Evolutionary conservation across 2,329 filamentous ascomycete genomes (phyloP).

Genomic region (Penicillium italicum): DNA sequence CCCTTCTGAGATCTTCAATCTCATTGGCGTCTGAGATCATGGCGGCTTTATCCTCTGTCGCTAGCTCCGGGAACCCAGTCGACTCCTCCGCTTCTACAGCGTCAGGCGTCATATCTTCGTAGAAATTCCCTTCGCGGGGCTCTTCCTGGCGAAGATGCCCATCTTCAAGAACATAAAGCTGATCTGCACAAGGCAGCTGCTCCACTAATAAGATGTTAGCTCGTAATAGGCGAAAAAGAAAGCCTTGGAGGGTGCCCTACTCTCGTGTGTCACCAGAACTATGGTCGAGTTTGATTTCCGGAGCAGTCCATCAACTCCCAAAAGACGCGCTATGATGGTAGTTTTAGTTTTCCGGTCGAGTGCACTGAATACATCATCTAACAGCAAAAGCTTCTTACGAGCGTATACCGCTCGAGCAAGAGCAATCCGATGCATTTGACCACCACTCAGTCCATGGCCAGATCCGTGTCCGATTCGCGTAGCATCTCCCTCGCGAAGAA

Average conservation of each 20-base stretch:
- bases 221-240: neutral
- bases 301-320: neutral
- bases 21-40: neutral
- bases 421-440: neutral
- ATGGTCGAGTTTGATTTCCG: neutral
- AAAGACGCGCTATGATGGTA: neutral
- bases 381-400: neutral
- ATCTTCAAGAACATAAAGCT: neutral
- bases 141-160: neutral
- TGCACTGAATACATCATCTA: neutral
- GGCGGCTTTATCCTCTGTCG: neutral
- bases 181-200: neutral
- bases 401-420: neutral
- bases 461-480: neutral
- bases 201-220: neutral
- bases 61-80: no score
- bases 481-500: neutral
- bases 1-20: neutral
- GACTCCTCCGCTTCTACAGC: neutral
- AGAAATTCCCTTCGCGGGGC: neutral
- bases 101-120: neutral
- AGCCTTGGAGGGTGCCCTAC: neutral
- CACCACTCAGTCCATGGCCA: neutral
- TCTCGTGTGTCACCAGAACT: neutral
- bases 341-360: neutral